A percentile compares a stretch with the other conserved stretches of the same genome.
These are phyloP conservation scores for Chenopodium berlandieri DNA, from an alignment of 148 eudicot species.

Conservation along the genomic window DNA sequence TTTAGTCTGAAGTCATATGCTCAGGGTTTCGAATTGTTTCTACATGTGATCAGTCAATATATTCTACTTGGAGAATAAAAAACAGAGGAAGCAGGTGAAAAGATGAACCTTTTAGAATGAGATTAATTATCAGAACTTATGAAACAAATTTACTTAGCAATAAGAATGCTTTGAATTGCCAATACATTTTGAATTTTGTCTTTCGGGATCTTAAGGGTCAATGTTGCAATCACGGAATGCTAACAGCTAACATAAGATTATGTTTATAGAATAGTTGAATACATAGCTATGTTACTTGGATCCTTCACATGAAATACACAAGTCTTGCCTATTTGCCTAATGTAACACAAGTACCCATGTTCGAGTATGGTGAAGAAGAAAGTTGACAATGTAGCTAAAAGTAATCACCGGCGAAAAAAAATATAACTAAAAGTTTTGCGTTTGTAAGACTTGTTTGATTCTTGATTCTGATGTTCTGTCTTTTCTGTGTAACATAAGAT, in stretches of 20 bases:
- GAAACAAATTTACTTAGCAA: neutral
- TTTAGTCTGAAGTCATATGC: neutral
- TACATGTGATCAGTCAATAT: neutral
- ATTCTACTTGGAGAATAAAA: neutral
- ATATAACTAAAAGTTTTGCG: too few species aligned
- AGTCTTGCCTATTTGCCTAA: too few species aligned
- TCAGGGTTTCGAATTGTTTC: neutral
- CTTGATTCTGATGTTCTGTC: neutral
- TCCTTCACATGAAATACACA: too few species aligned
- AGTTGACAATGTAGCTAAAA: neutral
- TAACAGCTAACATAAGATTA: too few species aligned
- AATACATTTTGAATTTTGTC: too few species aligned
- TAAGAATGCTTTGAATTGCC: neutral
- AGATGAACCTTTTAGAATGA: neutral
- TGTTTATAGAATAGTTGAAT: too few species aligned
- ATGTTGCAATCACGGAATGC: too few species aligned
- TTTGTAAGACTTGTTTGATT: neutral
- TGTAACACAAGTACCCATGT: too few species aligned
- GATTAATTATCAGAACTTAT: neutral
- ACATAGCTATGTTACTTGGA: too few species aligned
- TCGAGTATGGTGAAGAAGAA: neutral
- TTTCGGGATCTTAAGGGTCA: too few species aligned
- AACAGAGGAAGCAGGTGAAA: neutral
- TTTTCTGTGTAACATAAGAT: conserved; percentile 49
- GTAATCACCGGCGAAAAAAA: too few species aligned